Evolutionary conservation across 164 flowering plant species (phyloP), one percentile per base, ranked within the genome.

Genomic region (Liriodendron chinense): DNA sequence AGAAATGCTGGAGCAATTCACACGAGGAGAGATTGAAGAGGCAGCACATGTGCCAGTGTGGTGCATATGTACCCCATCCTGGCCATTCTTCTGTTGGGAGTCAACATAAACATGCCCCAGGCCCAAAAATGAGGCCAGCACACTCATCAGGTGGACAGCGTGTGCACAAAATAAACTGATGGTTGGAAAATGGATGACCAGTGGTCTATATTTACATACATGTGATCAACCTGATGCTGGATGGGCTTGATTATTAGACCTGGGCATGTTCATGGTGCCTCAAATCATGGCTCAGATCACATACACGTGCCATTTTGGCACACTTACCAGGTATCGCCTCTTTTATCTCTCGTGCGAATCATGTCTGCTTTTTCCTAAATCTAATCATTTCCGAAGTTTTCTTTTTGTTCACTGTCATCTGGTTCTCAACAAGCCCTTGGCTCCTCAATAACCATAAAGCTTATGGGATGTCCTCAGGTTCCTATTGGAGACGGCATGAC

Each of bases 401-500:
- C 13, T 12, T 28, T 67, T 20, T 14, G 59, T 53, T 25, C 16
- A 28, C 16, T 28, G 16, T 65, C 25, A 25, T 3, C 21, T 64
- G 14, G 70, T 13, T 6, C 65, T 68, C 57, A 49, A 28, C 47
- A 65, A 47, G 23, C 22, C 67, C 21, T 8, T 62, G 14, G 47
- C 23, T 83, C 25, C 25, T 70, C 70, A 74, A 61, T 47, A 34
- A 71, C 49, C 12, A 6, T 43, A 74, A 71, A 28, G 24, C 20
- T 71, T 47, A 12, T 8, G 8, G 9, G 22, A n/a, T 77, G n/a
- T 73, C 75, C 23, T 3, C n/a, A 94, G 97, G 94, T 94, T 64
- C 94, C 99, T 18, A 84, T 93, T 77, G 97, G 99, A 59, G 98
- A 93, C 85, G 99, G 98, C 74, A 92, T 93, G 87, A 91, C 96